Base-by-base conservation (phyloP, 257 asterid species). In the Echites panduratus region DNA sequence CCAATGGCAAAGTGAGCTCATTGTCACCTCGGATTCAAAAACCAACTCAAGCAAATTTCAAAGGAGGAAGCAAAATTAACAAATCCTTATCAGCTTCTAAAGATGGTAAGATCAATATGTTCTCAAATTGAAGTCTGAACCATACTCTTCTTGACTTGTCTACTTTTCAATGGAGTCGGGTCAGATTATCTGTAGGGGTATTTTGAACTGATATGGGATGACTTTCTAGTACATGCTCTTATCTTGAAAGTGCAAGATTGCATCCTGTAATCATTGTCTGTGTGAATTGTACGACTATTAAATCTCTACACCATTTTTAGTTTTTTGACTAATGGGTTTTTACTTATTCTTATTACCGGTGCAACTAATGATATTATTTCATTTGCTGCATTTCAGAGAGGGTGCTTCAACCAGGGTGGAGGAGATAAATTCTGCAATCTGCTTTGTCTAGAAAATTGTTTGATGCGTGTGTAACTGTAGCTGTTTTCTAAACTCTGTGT, bases 331-430 rank as follows among this genome's bases (percentile, higher is more conserved):
- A 14, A 27, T 50, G 4, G 32, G 38, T 22, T 70, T 16, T 32
- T 12, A 9, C 22, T 35, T 17, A n/a, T 53, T 26, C 44, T 68
- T 26, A 14, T 52, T 32, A 32, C 61, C 24, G 19, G 19, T 54
- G 47, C 16, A 17, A 10, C 19, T 73, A 64, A 12, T 16, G 22
- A 53, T 48, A 19, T n/a, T n/a, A 38, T 26, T 20, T 65, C 6
- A 1, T 40, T 61, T 45, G 22, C 17, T 9, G 8, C 27, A 17
- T 65, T 87, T 79, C 96, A 92, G 98, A 87, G 63, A 89, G 88
- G 84, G 89, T 12, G 73, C 88, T 85, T 85, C 92, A 82, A 70
- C 95, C 95, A 4, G 98, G 98, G 47, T 92, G 98, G 98, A 87
- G 88, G 91, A 85, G 98, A 87, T 92, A 85, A 90, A 79, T 12